Percentiles rank a stretch among this genome's conserved stretches.
phyloP scores from a whole-genome alignment of 768 basidiomycete species.

The Pulveroboletus sp. region DNA sequence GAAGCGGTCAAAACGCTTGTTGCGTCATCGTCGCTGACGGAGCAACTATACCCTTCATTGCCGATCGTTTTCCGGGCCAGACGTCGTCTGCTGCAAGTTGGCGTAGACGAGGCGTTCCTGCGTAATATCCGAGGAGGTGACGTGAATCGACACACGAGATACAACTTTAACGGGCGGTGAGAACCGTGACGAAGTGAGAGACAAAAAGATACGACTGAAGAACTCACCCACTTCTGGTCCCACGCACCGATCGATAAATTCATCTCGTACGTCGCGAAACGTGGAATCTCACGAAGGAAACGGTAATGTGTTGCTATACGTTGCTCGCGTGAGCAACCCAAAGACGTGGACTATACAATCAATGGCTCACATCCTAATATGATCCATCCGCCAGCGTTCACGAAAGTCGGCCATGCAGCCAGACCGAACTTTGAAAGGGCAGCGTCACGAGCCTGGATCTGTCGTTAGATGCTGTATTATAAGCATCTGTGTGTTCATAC shows the following conservation, averaged over 20 bases:
- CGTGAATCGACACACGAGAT: slow-evolving; percentile 15
- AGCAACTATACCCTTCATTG: not conserved
- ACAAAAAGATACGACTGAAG: too few relatives aligned
- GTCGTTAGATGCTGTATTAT: not conserved
- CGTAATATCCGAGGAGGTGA: not conserved
- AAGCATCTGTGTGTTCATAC: not conserved
- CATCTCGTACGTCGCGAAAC: slow-evolving; percentile 13
- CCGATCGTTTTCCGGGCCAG: not conserved
- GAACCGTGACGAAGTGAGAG: too few relatives aligned
- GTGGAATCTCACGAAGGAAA: slow-evolving; percentile 18
- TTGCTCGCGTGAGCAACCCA: not conserved
- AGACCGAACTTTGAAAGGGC: slow-evolving; percentile 9
- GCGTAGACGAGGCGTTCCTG: not conserved
- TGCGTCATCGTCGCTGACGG: not conserved
- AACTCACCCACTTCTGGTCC: slow-evolving; percentile 18
- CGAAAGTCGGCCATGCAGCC: slow-evolving; percentile 11
- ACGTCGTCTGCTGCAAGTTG: not conserved
- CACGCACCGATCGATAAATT: slow-evolving; percentile 13
- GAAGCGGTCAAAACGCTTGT: not conserved
- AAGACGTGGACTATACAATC: not conserved
- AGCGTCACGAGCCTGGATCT: slow-evolving; percentile 11
- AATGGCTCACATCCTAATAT: slow-evolving; percentile 7
- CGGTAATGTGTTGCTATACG: slow-evolving; percentile 11
- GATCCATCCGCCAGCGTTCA: slow-evolving; percentile 9
- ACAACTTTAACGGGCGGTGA: slow-evolving; percentile 6